phyloP scores from a whole-genome alignment of 2,329 filamentous ascomycete genomes.

The Chaetomiaceae sp. region DNA sequence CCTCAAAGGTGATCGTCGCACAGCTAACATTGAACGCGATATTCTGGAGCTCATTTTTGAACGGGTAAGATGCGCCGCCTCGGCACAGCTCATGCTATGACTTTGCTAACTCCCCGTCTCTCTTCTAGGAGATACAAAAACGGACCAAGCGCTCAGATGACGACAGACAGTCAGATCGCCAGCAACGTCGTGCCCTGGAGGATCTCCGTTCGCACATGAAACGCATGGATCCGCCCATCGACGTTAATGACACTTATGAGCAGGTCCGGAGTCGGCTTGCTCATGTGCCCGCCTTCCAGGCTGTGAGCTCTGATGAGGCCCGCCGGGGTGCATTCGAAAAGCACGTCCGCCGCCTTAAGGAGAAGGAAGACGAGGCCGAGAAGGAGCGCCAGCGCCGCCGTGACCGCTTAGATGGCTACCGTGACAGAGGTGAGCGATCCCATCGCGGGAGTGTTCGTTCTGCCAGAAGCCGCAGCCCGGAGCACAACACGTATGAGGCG shows the following conservation, averaged over 20 bases:
- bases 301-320: conserved; percentile 74
- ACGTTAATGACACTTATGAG: conserved; percentile 77
- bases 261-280: conserved; percentile 74
- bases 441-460: conserved; percentile 52
- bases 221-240: conserved; percentile 79
- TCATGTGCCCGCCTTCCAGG: conserved; percentile 77
- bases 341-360: conserved; percentile 79
- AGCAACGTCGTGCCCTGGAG: conserved; percentile 79
- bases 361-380: conserved; percentile 80
- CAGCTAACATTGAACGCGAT: conserved; percentile 78
- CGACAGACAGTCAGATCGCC: conserved; percentile 76
- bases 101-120: conserved; percentile 11
- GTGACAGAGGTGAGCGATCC: conserved; percentile 59
- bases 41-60: conserved; percentile 77
- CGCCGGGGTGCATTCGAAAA: conserved; percentile 86
- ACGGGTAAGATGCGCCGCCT: conserved; percentile 46
- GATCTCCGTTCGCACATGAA: conserved; percentile 81
- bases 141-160: conserved; percentile 76
- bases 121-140: conserved; percentile 61
- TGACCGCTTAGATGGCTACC: conserved; percentile 49
- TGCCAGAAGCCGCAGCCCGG: conserved; percentile 75
- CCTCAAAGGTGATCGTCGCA: conserved; percentile 80
- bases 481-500: conserved; percentile 89
- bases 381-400: conserved; percentile 54
- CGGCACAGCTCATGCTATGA: neutral